Evolutionary conservation across 2,329 filamentous ascomycete species (phyloP), one percentile per base, ranked within the genome.

Genomic region (Talaromyces atroroseus): DNA sequence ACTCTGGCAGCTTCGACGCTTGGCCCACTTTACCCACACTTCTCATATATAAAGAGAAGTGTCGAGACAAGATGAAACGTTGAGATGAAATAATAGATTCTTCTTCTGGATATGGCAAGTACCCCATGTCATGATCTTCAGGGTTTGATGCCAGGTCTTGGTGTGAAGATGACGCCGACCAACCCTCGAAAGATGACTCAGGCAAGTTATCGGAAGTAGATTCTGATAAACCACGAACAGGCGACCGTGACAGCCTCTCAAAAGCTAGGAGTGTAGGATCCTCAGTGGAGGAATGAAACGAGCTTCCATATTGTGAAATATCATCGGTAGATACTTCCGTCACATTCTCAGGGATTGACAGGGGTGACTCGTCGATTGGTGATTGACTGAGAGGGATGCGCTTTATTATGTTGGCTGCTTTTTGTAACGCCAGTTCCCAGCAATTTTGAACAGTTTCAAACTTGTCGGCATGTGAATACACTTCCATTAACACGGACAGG

Each of bases 401-500:
- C 40, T n/a, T 54, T 36, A 54, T 21, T 18, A 44, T 54, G 40
- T 21, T 49, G 16, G 44, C 34, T 20, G 57, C 57, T 56, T 18
- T 50, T 40, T 49, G 8, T 56, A 87, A 78, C 2, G 84, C 80
- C 24, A 85, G 69, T 1, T 80, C 62, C 90, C 90, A 96, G 51
- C 82, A 84, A 47, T 80, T 71, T 60, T 83, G 79, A 20, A 92
- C 84, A 52, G 82, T 78, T 5, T 80, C 74, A 61, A 83, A 80
- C 21, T 85, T 78, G 40, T 77, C 72, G 18, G 85, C 80, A 52
- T 78, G 74, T 45, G 83, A 74, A 65, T 88, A 81, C 0, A 83
- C 79, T 21, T 79, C 74, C 87, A 96, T 92, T 57, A 92, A 71
- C 8, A 85, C 80, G 50, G 79, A 78, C 21, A 89, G 72, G 54